phyloP scores from a whole-genome alignment of 2,329 filamentous ascomycete genomes.

The Zasmidium cellare region DNA sequence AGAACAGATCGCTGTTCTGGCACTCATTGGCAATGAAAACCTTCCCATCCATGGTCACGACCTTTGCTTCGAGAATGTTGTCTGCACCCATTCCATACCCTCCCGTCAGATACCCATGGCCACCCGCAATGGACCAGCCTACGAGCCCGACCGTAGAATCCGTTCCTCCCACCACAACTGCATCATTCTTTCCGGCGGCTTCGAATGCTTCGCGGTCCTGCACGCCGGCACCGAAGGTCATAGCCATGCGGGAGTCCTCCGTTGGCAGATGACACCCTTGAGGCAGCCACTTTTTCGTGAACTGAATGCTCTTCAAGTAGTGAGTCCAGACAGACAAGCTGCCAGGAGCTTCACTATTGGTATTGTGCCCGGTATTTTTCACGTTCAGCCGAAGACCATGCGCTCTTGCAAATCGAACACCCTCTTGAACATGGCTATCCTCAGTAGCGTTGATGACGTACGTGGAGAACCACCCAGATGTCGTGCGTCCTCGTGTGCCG shows the following conservation, averaged over 20 bases:
- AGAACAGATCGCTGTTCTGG: conserved; percentile 35
- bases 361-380: conserved; percentile 41
- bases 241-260: background rate
- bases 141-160: conserved; percentile 24
- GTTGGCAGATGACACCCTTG: background rate
- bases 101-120: conserved; percentile 17
- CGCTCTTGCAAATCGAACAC: conserved; percentile 19
- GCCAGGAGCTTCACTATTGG: background rate
- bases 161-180: conserved; percentile 20
- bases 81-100: conserved; percentile 5
- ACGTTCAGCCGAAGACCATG: conserved; percentile 53
- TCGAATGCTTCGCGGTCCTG: conserved; percentile 16
- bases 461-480: background rate
- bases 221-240: conserved; percentile 17
- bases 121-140: conserved; percentile 26
- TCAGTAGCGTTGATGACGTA: conserved; percentile 11
- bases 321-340: conserved; percentile 11
- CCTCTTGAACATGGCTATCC: background rate
- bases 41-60: conserved; percentile 54
- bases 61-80: conserved; percentile 32
- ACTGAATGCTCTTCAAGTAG: conserved; percentile 21
- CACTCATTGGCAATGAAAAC: conserved; percentile 49
- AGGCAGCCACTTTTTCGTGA: background rate
- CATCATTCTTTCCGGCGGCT: conserved; percentile 6
- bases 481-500: background rate